Evolutionary conservation across 768 basidiomycete genomes (phyloP).

Genomic region (Agaricus bisporus): DNA sequence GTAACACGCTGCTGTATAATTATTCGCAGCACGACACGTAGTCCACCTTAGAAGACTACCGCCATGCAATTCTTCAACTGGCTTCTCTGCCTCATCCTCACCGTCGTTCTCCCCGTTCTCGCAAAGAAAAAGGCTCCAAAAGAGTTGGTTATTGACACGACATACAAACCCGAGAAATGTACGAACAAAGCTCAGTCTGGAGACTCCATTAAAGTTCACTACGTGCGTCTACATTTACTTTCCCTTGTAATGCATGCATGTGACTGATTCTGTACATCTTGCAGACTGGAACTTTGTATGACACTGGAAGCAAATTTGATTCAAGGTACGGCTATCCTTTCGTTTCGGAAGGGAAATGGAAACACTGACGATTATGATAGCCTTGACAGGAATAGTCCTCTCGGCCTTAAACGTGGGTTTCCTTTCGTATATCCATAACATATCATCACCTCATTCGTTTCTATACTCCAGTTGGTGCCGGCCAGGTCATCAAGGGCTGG

Average conservation of each 20-base stretch:
- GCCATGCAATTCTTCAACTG: conserved; percentile 49
- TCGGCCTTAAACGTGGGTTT: conserved; percentile 65
- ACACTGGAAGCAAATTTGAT: conserved; percentile 81
- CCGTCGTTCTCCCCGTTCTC: conserved; percentile 31
- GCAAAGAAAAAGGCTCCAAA: conserved; percentile 28
- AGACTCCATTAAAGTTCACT: conserved; percentile 70
- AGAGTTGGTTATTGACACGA: conserved; percentile 59
- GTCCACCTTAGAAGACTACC: not conserved
- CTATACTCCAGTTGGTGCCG: conserved; percentile 52
- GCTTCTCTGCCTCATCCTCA: conserved; percentile 43
- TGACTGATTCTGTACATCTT: not conserved
- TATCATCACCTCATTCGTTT: not conserved
- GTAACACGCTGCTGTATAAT: not conserved
- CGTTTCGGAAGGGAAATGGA: not conserved
- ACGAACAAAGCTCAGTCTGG: conserved; percentile 47
- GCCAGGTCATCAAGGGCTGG: conserved; percentile 85
- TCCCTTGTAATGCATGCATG: no score
- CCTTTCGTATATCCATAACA: not conserved
- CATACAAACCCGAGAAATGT: conserved; percentile 54
- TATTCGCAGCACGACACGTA: not conserved
- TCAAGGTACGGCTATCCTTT: conserved; percentile 51
- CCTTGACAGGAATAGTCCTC: conserved; percentile 62
- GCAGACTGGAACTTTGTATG: conserved; percentile 77
- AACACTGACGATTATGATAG: not conserved
- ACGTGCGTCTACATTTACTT: conserved; percentile 35